Evolutionary conservation across 2,329 filamentous ascomycete genomes (phyloP).

Genomic region (Zymoseptoria ardabiliae): DNA sequence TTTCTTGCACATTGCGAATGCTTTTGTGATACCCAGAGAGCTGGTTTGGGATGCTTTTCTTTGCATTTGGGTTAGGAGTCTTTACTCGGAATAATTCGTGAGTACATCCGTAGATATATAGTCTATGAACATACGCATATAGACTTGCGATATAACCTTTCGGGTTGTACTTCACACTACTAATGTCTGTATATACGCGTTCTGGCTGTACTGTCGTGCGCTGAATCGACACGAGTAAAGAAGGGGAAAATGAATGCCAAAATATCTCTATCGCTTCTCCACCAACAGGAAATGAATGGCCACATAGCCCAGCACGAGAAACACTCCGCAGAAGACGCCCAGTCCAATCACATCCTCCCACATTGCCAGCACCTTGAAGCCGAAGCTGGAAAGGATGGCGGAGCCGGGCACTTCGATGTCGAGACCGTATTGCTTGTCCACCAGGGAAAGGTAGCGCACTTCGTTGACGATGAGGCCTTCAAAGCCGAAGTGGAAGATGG

Average conservation of each 20-base stretch:
- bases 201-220: background rate
- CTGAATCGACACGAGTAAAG: background rate
- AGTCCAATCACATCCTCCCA: constrained; percentile 80
- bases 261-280: constrained; percentile 62
- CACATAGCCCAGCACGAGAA: constrained; percentile 78
- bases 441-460: constrained; percentile 78
- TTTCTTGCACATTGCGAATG: background rate
- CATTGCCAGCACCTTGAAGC: constrained; percentile 79
- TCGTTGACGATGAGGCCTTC: constrained; percentile 97
- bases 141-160: background rate
- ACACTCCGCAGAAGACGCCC: constrained; percentile 71
- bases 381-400: constrained; percentile 88
- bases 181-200: background rate
- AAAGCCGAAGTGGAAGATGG: constrained; percentile 97
- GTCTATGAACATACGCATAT: background rate
- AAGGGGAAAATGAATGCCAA: background rate
- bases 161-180: background rate
- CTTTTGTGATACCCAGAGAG: background rate
- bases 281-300: constrained; percentile 93
- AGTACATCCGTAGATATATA: background rate
- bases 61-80: background rate
- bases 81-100: too few species aligned
- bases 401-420: constrained; percentile 95
- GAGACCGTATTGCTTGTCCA: constrained; percentile 91
- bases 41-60: background rate